Percentiles rank a stretch among this genome's conserved stretches.
These are phyloP conservation scores for Stropharia rugosoannulata DNA, from an alignment of 768 basidiomycete species.

Conservation along the genomic window DNA sequence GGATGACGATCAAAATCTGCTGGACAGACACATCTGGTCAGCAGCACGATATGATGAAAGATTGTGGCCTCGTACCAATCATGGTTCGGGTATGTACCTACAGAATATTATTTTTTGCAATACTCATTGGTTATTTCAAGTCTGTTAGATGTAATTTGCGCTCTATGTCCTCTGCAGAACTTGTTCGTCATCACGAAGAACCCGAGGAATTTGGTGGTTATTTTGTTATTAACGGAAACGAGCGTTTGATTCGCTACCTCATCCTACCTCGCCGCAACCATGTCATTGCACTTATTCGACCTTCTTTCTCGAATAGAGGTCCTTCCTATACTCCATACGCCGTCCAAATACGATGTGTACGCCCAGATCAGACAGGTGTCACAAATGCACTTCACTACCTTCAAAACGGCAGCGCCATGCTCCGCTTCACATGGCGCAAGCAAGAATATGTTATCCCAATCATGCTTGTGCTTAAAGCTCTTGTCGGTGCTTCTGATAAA, in stretches of 20 bases:
- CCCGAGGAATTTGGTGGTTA: conserved; percentile 99
- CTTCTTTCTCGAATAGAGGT: conserved; percentile 89
- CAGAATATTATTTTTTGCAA: neutral
- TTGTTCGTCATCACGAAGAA: conserved; percentile 91
- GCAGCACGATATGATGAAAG: conserved; percentile 67
- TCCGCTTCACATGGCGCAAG: conserved; percentile 96
- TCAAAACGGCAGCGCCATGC: conserved; percentile 93
- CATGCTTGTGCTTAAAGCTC: conserved; percentile 93
- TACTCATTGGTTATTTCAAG: conserved; percentile 33
- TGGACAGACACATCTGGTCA: conserved; percentile 81
- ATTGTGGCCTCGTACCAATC: conserved; percentile 92
- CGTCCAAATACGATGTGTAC: conserved; percentile 93
- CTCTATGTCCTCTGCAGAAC: conserved; percentile 77
- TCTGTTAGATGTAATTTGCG: conserved; percentile 93
- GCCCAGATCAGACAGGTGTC: conserved; percentile 87
- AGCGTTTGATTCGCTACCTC: conserved; percentile 96
- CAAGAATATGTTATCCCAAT: conserved; percentile 98
- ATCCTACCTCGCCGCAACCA: conserved; percentile 96
- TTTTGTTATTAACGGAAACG: conserved; percentile 98
- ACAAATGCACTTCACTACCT: conserved; percentile 99
- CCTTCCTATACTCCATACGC: conserved; percentile 94
- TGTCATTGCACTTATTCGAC: conserved; percentile 88
- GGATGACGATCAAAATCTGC: conserved; percentile 82
- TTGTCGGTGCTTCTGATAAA: conserved; percentile 87
- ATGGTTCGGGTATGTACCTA: conserved; percentile 85